Base-by-base conservation (phyloP, 2,329 filamentous ascomycete genomes). In the Atkinsonella texensis region DNA sequence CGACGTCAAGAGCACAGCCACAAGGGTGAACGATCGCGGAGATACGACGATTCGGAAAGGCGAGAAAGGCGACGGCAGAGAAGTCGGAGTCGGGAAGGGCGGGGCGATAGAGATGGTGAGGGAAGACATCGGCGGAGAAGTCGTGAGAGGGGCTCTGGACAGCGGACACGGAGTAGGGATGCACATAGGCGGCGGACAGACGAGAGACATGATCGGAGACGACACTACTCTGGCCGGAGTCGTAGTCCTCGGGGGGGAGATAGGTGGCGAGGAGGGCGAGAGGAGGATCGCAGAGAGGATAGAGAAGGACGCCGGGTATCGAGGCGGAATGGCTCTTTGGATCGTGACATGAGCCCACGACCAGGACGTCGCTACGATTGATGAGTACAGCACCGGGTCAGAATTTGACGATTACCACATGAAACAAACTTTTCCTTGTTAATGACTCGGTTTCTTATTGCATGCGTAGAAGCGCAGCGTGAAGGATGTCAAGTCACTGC, bases 31-130 rank as follows among this genome's bases (percentile, higher is more conserved):
- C 59, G 59, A 38, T 60, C 64, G 41, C 58, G 61, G 7, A 60
- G 67, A 3, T 64, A 67, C 39, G 59, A 63, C 2, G 60, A 67
- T 41, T 54, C 57, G 0, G 63, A 66, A 2, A 60, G 59, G 32
- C 57, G 60, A 18, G 66, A 69, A 33, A 61, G 62, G 28, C 57
- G 63, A 15, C 62, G 66, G 9, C 63, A 66, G 20, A 63, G 69
- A 48, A 72, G 70, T 45, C 63, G 58, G 44, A 68, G 61, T 57
- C 64, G 57, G 28, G 64, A 54, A 48, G 52, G 57, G 20, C 56
- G 58, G 20, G 50, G 61, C 53, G 53, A 64, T 35, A 59, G 62
- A 2, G 61, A 63, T 15, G 58, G 60, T 13, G 62, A 63, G 7
- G 60, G 64, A 39, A 60, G 60, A 15, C 58, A 60, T 52, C 58